phyloP scores from a whole-genome alignment of 805 yeast species.

The Debaryomyces maramus region DNA sequence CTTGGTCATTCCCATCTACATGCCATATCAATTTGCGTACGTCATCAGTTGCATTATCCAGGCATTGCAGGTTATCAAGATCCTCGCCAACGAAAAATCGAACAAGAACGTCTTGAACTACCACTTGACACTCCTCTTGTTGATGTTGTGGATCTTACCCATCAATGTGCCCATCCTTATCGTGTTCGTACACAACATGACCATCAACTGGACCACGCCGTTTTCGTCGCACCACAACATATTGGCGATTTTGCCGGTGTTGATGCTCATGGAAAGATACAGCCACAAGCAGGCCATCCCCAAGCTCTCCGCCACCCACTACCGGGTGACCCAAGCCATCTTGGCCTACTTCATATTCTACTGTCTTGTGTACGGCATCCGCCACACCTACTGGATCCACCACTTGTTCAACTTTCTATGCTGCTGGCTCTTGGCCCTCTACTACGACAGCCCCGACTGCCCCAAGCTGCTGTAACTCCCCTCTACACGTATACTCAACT shows the following conservation, averaged over 20 bases:
- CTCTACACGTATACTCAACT: background rate
- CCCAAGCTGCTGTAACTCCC: background rate
- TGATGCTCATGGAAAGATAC: conserved; percentile 57
- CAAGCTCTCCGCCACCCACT: conserved; percentile 15
- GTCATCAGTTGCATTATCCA: conserved; percentile 62
- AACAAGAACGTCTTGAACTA: conserved; percentile 49
- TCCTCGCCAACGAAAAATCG: conserved; percentile 5
- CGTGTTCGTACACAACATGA: conserved; percentile 79
- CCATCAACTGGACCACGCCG: conserved; percentile 78
- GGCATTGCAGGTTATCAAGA: conserved; percentile 47
- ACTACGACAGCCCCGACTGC: background rate
- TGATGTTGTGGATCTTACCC: conserved; percentile 79
- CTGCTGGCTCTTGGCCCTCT: conserved; percentile 41
- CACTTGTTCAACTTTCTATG: conserved; percentile 67
- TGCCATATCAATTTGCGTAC: conserved; percentile 83
- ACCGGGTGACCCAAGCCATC: conserved; percentile 20
- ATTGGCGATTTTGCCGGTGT: conserved; percentile 72
- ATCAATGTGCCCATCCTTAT: conserved; percentile 74
- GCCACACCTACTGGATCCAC: conserved; percentile 84
- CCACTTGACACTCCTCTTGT: conserved; percentile 58
- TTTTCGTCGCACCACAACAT: conserved; percentile 85
- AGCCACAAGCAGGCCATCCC: conserved; percentile 51
- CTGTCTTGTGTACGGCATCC: conserved; percentile 69
- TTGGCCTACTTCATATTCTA: conserved; percentile 58
- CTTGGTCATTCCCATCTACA: conserved; percentile 52